A percentile compares a stretch with the other conserved stretches of the same genome.
Conservation (phyloP, 768 basidiomycete species). For the Tulasnella sp. region DNA sequence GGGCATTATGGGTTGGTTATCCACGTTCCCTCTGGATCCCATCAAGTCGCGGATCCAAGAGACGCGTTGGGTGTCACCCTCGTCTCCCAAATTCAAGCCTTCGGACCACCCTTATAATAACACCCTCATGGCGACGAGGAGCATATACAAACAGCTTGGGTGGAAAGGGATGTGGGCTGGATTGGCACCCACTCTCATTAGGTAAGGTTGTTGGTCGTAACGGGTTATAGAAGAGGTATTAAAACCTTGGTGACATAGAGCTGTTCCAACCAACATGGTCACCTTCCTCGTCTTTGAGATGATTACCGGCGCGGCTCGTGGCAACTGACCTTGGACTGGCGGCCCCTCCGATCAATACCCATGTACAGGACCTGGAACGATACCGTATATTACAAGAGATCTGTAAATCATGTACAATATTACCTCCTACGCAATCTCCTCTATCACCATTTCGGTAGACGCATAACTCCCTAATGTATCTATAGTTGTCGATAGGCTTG, state of each 20-base stretch:
- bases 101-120: constrained; percentile 43
- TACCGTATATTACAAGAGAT: not conserved
- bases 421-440: not conserved
- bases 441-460: not conserved
- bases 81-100: not conserved
- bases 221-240: not conserved
- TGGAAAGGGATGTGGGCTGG: constrained; percentile 57
- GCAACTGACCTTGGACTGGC: not conserved
- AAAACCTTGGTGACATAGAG: constrained; percentile 35
- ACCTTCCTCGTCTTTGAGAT: constrained; percentile 63
- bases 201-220: constrained; percentile 33
- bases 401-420: not conserved
- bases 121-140: constrained; percentile 38
- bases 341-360: not conserved
- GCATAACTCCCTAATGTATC: not conserved
- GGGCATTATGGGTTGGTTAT: constrained; percentile 64
- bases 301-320: constrained; percentile 10
- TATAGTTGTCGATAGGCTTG: not conserved
- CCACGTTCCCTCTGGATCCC: constrained; percentile 81
- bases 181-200: constrained; percentile 65
- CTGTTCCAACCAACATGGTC: constrained; percentile 80
- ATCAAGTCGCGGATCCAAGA: constrained; percentile 84
- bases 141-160: constrained; percentile 58
- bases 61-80: constrained; percentile 14
- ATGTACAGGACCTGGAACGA: not conserved